Conservation (phyloP, 2,329 filamentous ascomycete species). For the Alternaria gaisen region DNA sequence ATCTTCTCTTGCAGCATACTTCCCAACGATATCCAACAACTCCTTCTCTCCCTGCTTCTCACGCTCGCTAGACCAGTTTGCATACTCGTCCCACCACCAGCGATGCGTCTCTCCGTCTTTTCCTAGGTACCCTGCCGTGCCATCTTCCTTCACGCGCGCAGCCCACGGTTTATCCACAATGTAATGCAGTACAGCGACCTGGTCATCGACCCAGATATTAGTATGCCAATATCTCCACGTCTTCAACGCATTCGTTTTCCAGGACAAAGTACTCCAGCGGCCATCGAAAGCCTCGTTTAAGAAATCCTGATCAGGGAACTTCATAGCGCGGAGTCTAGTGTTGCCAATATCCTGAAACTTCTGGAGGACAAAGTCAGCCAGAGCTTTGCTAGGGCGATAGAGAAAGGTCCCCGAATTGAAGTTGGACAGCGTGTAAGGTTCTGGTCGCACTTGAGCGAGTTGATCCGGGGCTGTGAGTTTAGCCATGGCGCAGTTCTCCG, state of each 20-base stretch:
- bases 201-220: constrained; percentile 60
- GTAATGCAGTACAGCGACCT: constrained; percentile 61
- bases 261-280: constrained; percentile 57
- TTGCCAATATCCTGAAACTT: constrained; percentile 53
- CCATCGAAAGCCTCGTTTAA: constrained; percentile 59
- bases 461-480: constrained; percentile 45
- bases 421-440: constrained; percentile 53
- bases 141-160: constrained; percentile 52
- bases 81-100: constrained; percentile 63
- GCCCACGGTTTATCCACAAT: constrained; percentile 67
- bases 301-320: constrained; percentile 65
- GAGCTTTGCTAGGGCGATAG: constrained; percentile 54
- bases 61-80: constrained; percentile 51
- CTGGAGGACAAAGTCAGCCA: constrained; percentile 53
- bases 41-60: constrained; percentile 27
- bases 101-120: constrained; percentile 61
- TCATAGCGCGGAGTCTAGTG: constrained; percentile 52
- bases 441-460: constrained; percentile 45
- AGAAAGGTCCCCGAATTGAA: constrained; percentile 64
- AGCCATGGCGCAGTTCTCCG: constrained; percentile 60
- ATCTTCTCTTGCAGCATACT: constrained; percentile 35
- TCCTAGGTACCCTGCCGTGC: constrained; percentile 58
- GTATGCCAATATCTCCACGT: constrained; percentile 64
- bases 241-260: constrained; percentile 64
- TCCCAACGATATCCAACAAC: constrained; percentile 27